A percentile compares a stretch with the other conserved stretches of the same genome.
These are phyloP conservation scores for Auricularia heimuer DNA, from an alignment of 768 basidiomycete species.

Conservation along the genomic window DNA sequence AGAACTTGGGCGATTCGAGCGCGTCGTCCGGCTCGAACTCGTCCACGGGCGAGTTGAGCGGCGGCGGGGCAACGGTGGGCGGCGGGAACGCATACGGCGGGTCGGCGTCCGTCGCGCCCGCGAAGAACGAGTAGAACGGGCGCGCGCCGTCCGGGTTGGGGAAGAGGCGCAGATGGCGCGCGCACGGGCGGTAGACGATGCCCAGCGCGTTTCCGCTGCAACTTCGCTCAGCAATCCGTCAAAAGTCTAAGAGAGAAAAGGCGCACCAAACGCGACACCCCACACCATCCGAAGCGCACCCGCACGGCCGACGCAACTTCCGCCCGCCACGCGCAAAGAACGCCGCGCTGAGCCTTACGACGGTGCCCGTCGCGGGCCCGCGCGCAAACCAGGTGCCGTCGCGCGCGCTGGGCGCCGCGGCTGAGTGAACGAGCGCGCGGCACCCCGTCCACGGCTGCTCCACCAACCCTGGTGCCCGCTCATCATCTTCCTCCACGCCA, in stretches of 20 bases:
- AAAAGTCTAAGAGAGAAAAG: background rate
- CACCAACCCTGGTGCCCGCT: slow-evolving; percentile 1
- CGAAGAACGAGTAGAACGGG: background rate
- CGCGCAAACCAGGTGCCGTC: slow-evolving; percentile 52
- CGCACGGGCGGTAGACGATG: slow-evolving; percentile 49
- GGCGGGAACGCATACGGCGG: background rate
- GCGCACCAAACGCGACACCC: slow-evolving; percentile 52
- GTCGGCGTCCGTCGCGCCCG: background rate
- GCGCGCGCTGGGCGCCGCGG: slow-evolving; percentile 42
- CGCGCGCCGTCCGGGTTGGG: background rate
- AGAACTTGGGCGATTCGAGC: too few relatives aligned
- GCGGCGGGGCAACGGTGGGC: background rate
- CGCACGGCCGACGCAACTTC: slow-evolving; percentile 48
- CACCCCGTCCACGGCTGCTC: slow-evolving; percentile 40
- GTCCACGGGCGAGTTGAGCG: background rate
- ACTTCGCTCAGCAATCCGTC: background rate
- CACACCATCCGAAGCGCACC: slow-evolving; percentile 57
- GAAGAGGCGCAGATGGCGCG: background rate
- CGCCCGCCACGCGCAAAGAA: slow-evolving; percentile 51
- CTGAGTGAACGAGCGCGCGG: slow-evolving; percentile 49
- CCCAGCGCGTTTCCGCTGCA: slow-evolving; percentile 55
- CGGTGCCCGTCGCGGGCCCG: slow-evolving; percentile 39
- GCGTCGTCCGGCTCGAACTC: too few relatives aligned
- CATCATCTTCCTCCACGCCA: slow-evolving; percentile 6
- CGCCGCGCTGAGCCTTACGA: slow-evolving; percentile 44